Evolutionary conservation across 192 early-diverging fungal genomes (phyloP), one percentile per base, ranked within the genome.

Genomic region (Coemansia biformis): DNA sequence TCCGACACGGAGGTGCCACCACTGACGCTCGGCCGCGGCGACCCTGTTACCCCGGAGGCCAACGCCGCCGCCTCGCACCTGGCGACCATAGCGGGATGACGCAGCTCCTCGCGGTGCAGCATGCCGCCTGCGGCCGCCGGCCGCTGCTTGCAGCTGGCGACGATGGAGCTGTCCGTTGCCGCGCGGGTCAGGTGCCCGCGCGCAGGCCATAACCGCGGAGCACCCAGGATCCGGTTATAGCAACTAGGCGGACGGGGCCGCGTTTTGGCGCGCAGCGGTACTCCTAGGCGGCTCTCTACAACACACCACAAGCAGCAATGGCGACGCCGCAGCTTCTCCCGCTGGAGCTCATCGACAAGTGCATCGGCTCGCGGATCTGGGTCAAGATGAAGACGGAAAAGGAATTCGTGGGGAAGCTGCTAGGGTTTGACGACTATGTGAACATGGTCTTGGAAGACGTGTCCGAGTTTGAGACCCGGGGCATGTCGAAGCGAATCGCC

Each of bases 391-490:
- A 96, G 77, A 79, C 81, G 15, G 91, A 96, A 51, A 93, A 90
- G 76, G 96, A 99, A 74, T 99, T 99, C 63, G 83, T 85, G 15
- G 96, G 96, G 8, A 94, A 89, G 14, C 78, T 99, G 47, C 76
- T 92, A 4, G 92, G 91, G n/a, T 99, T 99, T 70, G 96, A 99
- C 59, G 96, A 99, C 72, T 99, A 84, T 78, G 93, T 96, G 55
- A 97, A 96, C 72, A 96, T 99, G 96, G 93, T 99, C 4, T 66
- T 99, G 46, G 88, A 95, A 47, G 85, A 99, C 47, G 96, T 96
- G 29, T 96, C 91, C 22, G 93, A 99, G 36, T 66, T 55, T 32
- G 88, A 86, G 44, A 90, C 90, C 0, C 71, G 77, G 15, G 84
- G 91, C 40, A 86, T 86, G 31, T 72, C 79, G 24, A 65, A 49